These are phyloP conservation scores for Holtermanniella nyarrowii DNA, from an alignment of 768 basidiomycete genomes.

Conservation along the genomic window DNA sequence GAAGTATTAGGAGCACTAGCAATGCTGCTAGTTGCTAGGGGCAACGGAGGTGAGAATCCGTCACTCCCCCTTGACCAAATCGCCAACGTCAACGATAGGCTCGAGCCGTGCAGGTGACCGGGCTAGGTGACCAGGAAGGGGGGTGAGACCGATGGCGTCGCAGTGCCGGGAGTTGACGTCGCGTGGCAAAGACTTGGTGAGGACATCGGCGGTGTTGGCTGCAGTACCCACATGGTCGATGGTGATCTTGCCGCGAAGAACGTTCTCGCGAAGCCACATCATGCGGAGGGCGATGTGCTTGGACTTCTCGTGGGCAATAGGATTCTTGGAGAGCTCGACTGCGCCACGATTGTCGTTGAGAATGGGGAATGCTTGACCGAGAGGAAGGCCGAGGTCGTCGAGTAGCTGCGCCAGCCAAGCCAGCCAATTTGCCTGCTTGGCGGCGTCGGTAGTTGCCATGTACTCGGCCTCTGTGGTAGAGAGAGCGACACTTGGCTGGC, in stretches of 20 bases:
- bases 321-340: slow-evolving; percentile 28
- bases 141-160: neutral
- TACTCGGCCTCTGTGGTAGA: slow-evolving; percentile 4
- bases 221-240: slow-evolving; percentile 1
- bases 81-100: no score
- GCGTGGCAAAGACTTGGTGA: slow-evolving; percentile 1
- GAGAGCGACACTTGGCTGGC: slow-evolving; percentile 4
- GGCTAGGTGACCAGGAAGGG: no score
- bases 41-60: no score
- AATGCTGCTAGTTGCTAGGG: no score
- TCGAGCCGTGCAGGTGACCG: no score
- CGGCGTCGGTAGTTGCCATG: slow-evolving; percentile 2
- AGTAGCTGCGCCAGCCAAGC: no score
- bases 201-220: slow-evolving; percentile 5
- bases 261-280: slow-evolving; percentile 5
- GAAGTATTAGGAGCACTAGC: no score
- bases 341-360: slow-evolving; percentile 42
- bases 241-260: neutral
- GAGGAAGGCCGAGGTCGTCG: neutral
- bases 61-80: no score
- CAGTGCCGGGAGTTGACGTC: neutral
- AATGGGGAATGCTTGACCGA: neutral
- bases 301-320: neutral
- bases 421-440: no score
- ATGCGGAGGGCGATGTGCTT: slow-evolving; percentile 9